Evolutionary conservation across 2,329 filamentous ascomycete species (phyloP).

Genomic region (Fusarium illudens): DNA sequence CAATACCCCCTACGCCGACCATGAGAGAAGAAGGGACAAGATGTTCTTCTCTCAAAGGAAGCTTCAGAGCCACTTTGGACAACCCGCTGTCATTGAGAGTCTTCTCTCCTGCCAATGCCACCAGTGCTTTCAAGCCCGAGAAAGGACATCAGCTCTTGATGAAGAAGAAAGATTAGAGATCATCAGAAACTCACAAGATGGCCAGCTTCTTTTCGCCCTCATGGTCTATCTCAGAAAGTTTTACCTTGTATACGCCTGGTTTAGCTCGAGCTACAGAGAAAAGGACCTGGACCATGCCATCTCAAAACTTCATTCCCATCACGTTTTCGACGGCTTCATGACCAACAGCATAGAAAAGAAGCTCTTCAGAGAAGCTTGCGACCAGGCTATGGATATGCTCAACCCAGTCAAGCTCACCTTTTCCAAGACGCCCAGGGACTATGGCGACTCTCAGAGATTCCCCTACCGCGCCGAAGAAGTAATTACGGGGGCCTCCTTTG

Average conservation of each 20-base stretch:
- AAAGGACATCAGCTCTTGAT: neutral
- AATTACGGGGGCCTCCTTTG: neutral
- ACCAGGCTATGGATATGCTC: neutral
- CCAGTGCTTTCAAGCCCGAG: neutral
- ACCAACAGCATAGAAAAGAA: neutral
- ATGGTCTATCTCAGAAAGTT: constrained; percentile 3
- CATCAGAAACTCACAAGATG: neutral
- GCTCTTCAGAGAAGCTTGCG: neutral
- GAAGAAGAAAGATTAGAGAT: neutral
- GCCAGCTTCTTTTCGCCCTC: neutral
- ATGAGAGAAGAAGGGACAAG: neutral
- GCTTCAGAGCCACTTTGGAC: neutral
- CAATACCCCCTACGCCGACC: neutral
- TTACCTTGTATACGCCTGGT: neutral
- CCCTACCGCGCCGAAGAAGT: neutral
- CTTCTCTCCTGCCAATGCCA: neutral
- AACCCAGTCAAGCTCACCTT: neutral
- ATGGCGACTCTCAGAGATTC: neutral
- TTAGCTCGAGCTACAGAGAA: neutral
- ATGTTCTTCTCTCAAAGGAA: neutral
- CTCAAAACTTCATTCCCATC: neutral
- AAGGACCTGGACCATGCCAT: neutral
- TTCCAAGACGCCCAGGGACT: neutral
- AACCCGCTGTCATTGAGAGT: neutral
- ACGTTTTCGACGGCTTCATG: neutral